Conservation (phyloP, 164 flowering plant species). For the Vitis riparia region DNA sequence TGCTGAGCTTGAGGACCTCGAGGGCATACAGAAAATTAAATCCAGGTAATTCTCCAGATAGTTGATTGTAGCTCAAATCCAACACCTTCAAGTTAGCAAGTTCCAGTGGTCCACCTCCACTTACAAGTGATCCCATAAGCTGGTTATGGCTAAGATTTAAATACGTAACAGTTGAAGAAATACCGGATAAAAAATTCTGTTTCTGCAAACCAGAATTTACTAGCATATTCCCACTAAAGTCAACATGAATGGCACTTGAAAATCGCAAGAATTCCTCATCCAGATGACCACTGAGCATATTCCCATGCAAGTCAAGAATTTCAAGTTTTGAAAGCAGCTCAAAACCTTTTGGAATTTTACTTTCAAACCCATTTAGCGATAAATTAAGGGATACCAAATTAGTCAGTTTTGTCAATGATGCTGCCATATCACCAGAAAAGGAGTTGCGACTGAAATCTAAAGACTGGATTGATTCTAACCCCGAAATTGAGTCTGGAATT, state of each 20-base stretch:
- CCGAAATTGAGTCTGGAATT: slow-evolving; percentile 66
- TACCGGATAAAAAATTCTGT: slow-evolving; percentile 50
- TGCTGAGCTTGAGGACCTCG: slow-evolving; percentile 70
- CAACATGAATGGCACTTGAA: slow-evolving; percentile 67
- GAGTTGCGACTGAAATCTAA: slow-evolving; percentile 83
- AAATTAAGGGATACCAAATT: slow-evolving; percentile 65
- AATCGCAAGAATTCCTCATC: slow-evolving; percentile 65
- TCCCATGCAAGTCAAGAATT: slow-evolving; percentile 84
- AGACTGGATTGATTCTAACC: slow-evolving; percentile 57
- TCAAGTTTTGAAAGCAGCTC: slow-evolving; percentile 50
- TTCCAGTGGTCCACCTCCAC: slow-evolving; percentile 23
- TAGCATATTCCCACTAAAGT: slow-evolving; percentile 79
- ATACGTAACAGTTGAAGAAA: slow-evolving; percentile 66
- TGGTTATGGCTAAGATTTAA: slow-evolving; percentile 73
- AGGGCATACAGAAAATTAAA: slow-evolving; percentile 87
- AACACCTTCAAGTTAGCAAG: slow-evolving; percentile 52
- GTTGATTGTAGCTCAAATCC: slow-evolving; percentile 92
- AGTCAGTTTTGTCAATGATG: slow-evolving; percentile 50
- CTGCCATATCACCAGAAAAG: slow-evolving; percentile 72
- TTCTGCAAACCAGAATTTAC: slow-evolving; percentile 41
- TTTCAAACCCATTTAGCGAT: slow-evolving; percentile 63
- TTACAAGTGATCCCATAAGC: slow-evolving; percentile 38
- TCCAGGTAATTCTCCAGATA: slow-evolving; percentile 88
- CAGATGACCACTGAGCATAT: slow-evolving; percentile 62
- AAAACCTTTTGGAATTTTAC: slow-evolving; percentile 69